These are phyloP conservation scores for Staphylotrichum longicolle DNA, from an alignment of 495 filamentous ascomycete genomes.

Conservation along the genomic window DNA sequence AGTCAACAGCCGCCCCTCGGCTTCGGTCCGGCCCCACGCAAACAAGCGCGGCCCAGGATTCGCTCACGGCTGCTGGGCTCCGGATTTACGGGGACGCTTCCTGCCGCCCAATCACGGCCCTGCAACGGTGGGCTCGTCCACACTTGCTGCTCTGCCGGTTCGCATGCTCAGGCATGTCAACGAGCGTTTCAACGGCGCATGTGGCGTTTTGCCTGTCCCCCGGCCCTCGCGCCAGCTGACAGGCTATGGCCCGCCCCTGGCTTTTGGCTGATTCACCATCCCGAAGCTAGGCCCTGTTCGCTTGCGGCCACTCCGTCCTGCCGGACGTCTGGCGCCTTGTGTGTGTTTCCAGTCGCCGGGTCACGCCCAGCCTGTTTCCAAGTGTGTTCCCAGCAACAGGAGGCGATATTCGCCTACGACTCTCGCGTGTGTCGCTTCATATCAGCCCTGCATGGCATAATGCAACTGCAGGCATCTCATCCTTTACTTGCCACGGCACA, in stretches of 20 bases:
- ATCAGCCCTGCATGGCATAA: slow-evolving; percentile 13
- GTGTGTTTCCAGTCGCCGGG: slow-evolving; percentile 8
- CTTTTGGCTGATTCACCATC: slow-evolving; percentile 5
- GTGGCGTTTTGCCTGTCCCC: neutral
- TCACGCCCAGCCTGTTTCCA: slow-evolving; percentile 8
- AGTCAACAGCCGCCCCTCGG: neutral
- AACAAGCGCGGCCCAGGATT: neutral
- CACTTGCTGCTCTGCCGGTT: slow-evolving; percentile 3
- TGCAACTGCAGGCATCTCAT: slow-evolving; percentile 9
- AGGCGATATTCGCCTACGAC: neutral
- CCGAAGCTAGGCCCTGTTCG: neutral
- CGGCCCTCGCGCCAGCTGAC: neutral
- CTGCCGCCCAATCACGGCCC: slow-evolving; percentile 19
- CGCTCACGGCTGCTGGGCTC: neutral
- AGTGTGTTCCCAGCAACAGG: neutral
- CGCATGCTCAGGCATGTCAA: neutral
- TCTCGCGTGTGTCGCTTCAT: slow-evolving; percentile 4
- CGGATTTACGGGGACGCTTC: slow-evolving; percentile 25
- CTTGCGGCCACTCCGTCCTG: neutral
- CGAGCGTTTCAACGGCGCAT: slow-evolving; percentile 18
- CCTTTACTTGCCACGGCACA: slow-evolving; percentile 5
- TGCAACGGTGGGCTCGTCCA: neutral
- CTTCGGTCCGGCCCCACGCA: neutral
- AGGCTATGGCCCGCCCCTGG: neutral
- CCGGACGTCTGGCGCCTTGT: neutral